Percentiles rank a stretch among this genome's conserved stretches.
phyloP scores from a whole-genome alignment of 2,329 filamentous ascomycete species.

The Colletotrichum lupini region DNA sequence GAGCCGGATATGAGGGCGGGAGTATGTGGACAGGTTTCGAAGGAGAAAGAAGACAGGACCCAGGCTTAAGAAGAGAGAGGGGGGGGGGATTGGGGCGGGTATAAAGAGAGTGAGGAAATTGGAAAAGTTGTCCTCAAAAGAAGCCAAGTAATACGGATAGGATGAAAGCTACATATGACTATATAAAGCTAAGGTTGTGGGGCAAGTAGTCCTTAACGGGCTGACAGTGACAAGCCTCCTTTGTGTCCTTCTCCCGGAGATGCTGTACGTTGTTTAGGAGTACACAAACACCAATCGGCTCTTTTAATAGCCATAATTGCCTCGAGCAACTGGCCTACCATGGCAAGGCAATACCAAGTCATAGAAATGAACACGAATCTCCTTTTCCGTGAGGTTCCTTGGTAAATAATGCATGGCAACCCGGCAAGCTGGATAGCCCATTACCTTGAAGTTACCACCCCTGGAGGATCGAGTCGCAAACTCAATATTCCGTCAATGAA shows the following conservation, averaged over 20 bases:
- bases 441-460: neutral
- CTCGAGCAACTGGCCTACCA: neutral
- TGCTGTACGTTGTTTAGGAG: neutral
- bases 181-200: neutral
- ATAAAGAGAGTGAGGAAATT: neutral
- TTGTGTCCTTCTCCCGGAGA: neutral
- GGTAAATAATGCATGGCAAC: neutral
- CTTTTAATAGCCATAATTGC: neutral
- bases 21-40: neutral
- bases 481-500: slow-evolving; percentile 5
- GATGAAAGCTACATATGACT: slow-evolving; percentile 11
- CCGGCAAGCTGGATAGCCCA: neutral
- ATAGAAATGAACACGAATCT: neutral
- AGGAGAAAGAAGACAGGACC: neutral
- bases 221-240: slow-evolving; percentile 7
- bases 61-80: neutral
- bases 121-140: slow-evolving; percentile 31
- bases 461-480: neutral
- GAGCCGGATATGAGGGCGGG: neutral
- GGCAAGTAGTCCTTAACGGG: slow-evolving; percentile 21
- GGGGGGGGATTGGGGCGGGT: neutral
- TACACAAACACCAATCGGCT: neutral
- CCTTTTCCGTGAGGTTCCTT: neutral
- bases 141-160: slow-evolving; percentile 8
- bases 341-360: neutral